Evolutionary conservation across 1,284 basidiomycete species (phyloP).

Genomic region (Pholiota adiposa): DNA sequence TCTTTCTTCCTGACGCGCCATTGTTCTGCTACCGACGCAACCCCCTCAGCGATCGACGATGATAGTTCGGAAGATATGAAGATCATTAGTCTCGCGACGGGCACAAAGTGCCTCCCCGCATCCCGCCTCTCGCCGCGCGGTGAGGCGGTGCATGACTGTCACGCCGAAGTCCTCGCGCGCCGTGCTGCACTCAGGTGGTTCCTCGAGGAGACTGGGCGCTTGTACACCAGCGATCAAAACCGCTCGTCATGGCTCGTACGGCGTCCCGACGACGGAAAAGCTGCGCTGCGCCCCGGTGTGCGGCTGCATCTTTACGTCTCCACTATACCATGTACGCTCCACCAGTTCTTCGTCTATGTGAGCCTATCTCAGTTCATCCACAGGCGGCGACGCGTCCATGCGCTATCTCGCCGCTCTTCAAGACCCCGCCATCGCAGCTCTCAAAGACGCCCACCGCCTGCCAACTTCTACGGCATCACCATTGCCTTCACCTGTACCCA

Average conservation of each 20-base stretch:
- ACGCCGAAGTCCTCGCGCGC: conserved; percentile 89
- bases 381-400: conserved; percentile 92
- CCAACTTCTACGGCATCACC: conserved; percentile 35
- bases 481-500: neutral
- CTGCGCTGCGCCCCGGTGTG: conserved; percentile 54
- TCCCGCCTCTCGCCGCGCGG: conserved; percentile 68
- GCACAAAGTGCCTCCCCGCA: conserved; percentile 85
- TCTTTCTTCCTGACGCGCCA: conserved; percentile 52
- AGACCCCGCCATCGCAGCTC: conserved; percentile 54
- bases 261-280: conserved; percentile 41
- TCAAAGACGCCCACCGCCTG: conserved; percentile 55
- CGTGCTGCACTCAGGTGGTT: conserved; percentile 85
- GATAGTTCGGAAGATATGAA: conserved; percentile 33
- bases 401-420: conserved; percentile 77
- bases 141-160: conserved; percentile 86
- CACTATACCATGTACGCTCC: conserved; percentile 80
- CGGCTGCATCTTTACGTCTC: conserved; percentile 81
- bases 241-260: conserved; percentile 51
- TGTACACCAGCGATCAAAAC: conserved; percentile 20
- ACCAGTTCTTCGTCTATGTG: neutral
- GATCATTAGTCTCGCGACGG: conserved; percentile 78
- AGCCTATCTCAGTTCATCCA: neutral
- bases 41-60: neutral
- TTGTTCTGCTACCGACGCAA: neutral
- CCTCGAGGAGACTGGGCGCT: conserved; percentile 64